These are phyloP conservation scores for Allium sativum DNA, from an alignment of 106 monocot species.

Conservation along the genomic window DNA sequence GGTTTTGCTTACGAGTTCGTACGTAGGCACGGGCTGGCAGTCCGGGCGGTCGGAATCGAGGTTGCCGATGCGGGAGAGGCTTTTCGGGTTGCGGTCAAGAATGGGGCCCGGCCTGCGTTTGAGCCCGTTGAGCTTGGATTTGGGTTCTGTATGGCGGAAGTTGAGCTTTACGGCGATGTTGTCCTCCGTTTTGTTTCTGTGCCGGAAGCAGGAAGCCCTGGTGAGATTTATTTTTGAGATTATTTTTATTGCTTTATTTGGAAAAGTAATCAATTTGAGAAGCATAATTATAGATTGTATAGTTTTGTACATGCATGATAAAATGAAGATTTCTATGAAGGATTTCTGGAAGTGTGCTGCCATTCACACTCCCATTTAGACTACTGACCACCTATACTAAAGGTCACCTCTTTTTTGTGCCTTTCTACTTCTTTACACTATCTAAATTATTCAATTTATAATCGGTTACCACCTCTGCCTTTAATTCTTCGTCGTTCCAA, in stretches of 20 bases:
- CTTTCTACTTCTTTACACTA: no score
- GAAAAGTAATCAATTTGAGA: not conserved
- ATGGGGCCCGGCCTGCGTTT: conserved; percentile 62
- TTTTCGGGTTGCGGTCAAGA: conserved; percentile 35
- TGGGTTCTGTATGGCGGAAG: conserved; percentile 57
- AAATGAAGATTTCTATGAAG: no score
- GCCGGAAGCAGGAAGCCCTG: not conserved
- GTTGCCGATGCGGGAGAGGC: conserved; percentile 58
- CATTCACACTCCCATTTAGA: no score
- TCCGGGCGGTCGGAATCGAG: conserved; percentile 65
- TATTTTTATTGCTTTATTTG: not conserved
- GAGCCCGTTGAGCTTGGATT: conserved; percentile 38
- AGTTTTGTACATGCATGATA: not conserved
- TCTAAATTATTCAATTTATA: no score
- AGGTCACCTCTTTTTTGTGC: no score
- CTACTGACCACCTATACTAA: no score
- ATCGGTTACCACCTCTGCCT: no score
- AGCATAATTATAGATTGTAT: no score
- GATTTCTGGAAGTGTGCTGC: no score
- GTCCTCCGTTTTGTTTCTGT: conserved; percentile 66
- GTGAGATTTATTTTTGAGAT: not conserved
- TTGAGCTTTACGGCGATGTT: conserved; percentile 84
- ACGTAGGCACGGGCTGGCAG: conserved; percentile 58
- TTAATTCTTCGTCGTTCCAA: no score
- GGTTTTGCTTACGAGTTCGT: conserved; percentile 29